Conservation (phyloP, 202 grass and related monocot species). For the Digitaria exilis region DNA sequence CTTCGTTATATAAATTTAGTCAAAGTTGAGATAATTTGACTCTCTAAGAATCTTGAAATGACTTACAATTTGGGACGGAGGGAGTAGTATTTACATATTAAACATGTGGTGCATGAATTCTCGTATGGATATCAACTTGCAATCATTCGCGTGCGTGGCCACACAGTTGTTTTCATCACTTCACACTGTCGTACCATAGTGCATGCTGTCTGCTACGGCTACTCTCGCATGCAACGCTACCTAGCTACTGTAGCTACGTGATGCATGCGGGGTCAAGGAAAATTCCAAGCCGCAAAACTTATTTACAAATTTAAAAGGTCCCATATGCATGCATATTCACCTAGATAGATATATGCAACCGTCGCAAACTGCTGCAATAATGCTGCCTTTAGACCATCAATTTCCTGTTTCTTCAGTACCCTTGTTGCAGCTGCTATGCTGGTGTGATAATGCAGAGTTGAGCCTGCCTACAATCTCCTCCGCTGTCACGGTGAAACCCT, state of each 20-base stretch:
- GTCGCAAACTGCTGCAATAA: background rate
- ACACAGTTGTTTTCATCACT: background rate
- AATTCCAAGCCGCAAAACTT: background rate
- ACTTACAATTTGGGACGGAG: too few relatives aligned
- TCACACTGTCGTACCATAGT: background rate
- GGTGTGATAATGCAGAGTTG: background rate
- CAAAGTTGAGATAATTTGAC: too few relatives aligned
- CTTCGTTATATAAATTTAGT: too few relatives aligned
- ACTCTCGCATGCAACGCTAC: background rate
- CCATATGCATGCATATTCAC: background rate
- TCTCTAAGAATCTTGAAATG: too few relatives aligned
- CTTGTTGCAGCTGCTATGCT: background rate
- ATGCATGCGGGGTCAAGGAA: background rate
- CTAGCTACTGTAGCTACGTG: too few relatives aligned
- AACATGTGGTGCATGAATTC: conserved; percentile 9
- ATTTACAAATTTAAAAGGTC: background rate
- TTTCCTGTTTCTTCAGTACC: conserved; percentile 21
- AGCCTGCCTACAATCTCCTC: conserved; percentile 40
- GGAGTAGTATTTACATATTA: too few relatives aligned
- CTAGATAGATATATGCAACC: background rate
- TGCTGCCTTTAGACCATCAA: background rate
- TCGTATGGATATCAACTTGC: background rate
- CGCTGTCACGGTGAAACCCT: conserved; percentile 15
- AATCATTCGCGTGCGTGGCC: background rate
- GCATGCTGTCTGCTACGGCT: background rate